phyloP scores from a whole-genome alignment of 371 early-diverging fungal genomes.

The Mucor sp. region DNA sequence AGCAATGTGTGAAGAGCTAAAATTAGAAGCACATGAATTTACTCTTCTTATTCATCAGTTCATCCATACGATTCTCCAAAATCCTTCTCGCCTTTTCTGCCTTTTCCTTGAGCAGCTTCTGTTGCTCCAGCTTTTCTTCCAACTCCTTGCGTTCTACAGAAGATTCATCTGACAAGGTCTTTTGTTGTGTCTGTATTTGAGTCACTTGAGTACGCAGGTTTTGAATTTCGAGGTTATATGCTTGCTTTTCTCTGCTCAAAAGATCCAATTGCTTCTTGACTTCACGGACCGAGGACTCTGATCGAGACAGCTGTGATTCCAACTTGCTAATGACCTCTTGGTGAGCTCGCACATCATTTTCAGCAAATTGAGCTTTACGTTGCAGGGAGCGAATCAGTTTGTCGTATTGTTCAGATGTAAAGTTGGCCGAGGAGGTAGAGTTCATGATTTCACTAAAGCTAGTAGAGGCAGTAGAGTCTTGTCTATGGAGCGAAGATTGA shows the following conservation, averaged over 20 bases:
- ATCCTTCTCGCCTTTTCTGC: conserved; percentile 53
- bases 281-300: conserved; percentile 43
- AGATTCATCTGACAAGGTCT: conserved; percentile 13
- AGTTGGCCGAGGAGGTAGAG: conserved; percentile 16
- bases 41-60: conserved; percentile 51
- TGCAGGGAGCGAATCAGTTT: conserved; percentile 51
- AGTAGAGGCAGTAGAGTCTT: conserved; percentile 24
- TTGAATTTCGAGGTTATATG: conserved; percentile 40
- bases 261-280: conserved; percentile 44
- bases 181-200: conserved; percentile 33
- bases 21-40: conserved; percentile 59
- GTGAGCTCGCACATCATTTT: conserved; percentile 41
- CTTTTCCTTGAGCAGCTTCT: conserved; percentile 45
- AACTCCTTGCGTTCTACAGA: conserved; percentile 26
- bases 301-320: conserved; percentile 40
- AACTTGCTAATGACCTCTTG: conserved; percentile 50
- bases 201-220: conserved; percentile 43
- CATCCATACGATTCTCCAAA: conserved; percentile 51
- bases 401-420: conserved; percentile 48
- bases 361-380: conserved; percentile 43
- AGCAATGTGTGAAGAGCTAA: neutral
- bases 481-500: conserved; percentile 17
- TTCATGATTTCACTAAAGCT: conserved; percentile 31
- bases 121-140: conserved; percentile 35
- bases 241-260: conserved; percentile 43